Conservation (phyloP, 1,139 yeast species). For the Martiniozyma asiatica region DNA sequence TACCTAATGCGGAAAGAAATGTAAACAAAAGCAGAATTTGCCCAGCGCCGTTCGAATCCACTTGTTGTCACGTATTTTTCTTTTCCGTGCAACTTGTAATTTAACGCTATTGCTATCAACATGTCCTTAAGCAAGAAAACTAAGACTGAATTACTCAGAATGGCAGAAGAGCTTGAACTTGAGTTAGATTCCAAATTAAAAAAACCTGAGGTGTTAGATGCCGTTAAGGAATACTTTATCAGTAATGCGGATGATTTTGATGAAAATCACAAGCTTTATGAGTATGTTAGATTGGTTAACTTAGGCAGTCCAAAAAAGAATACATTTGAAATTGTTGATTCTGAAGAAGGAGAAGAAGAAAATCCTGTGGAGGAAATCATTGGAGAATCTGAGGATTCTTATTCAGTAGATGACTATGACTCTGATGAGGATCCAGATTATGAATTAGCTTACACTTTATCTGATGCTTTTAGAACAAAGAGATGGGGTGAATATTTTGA, state of each 20-base stretch:
- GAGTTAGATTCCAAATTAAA: conserved; percentile 14
- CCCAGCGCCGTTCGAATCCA: no score
- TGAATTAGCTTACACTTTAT: conserved; percentile 6
- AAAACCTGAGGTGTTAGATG: conserved; percentile 18
- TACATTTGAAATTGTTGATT: no score
- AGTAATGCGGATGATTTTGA: conserved; percentile 13
- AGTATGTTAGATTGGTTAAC: conserved; percentile 12
- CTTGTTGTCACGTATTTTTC: no score
- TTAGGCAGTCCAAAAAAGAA: conserved; percentile 9
- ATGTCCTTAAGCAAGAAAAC: conserved; percentile 19
- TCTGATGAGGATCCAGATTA: conserved; percentile 10
- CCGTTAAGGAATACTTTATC: conserved; percentile 12
- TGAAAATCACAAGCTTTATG: conserved; percentile 17
- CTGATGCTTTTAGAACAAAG: conserved; percentile 19
- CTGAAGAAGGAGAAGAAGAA: conserved; percentile 11
- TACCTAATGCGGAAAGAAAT: no score
- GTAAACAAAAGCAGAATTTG: no score
- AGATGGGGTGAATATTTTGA: conserved; percentile 29
- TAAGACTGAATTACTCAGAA: conserved; percentile 20
- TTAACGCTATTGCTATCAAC: no score
- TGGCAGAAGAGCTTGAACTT: conserved; percentile 20
- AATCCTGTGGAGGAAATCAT: conserved; percentile 10
- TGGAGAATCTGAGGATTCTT: conserved; percentile 10
- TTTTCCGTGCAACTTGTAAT: no score
- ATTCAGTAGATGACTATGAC: conserved; percentile 18